Evolutionary conservation across 2,329 filamentous ascomycete genomes (phyloP), one percentile per base, ranked within the genome.

Genomic region (Cytospora piceae): DNA sequence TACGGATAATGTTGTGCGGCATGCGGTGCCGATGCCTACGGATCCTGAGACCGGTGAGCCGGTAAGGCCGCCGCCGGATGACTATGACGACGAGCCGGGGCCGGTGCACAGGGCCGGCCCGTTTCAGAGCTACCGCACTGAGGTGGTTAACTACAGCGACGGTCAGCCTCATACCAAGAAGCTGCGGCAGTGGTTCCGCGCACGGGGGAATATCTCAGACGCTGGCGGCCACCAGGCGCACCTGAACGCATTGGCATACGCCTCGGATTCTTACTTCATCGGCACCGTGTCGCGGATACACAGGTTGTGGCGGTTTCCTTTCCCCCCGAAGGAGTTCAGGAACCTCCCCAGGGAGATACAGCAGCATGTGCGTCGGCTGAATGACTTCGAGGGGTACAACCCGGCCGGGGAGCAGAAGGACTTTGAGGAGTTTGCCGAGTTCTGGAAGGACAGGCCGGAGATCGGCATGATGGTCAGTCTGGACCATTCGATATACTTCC

Each of bases 241-340:
- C 75, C 82, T 97, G 42, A 90, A 87, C 46, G 95, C 95, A 11
- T 83, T 99, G 68, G 94, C 94, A 29, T 99, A 98, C 80, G 91
- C 98, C 81, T 92, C 89, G 31, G 94, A 98, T 78, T 91, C 86
- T 74, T 95, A 92, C 80, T 98, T 99, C 78, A 94, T 98, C 76
- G 94, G 92, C 49, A 97, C 94, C 2, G 87, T 97, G 9, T 83
- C 89, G 32, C 87, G 92, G 24, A 89, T 94, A 63, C 94, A 97
- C 77, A 85, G 87, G 64, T 83, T 97, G 42, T 94, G 91, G 85
- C 84, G 91, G 17, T 92, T 91, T 75, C 86, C 85, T 0, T 84
- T 82, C 58, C 68, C 80, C 15, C 82, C 82, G 2, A 78, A 83
- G 63, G 81, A 85, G 42, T 80, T 88, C n/a, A 80, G 83, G n/a